Evolutionary conservation across 164 flowering plant genomes (phyloP).

Genomic region (Kingdonia uniflora): DNA sequence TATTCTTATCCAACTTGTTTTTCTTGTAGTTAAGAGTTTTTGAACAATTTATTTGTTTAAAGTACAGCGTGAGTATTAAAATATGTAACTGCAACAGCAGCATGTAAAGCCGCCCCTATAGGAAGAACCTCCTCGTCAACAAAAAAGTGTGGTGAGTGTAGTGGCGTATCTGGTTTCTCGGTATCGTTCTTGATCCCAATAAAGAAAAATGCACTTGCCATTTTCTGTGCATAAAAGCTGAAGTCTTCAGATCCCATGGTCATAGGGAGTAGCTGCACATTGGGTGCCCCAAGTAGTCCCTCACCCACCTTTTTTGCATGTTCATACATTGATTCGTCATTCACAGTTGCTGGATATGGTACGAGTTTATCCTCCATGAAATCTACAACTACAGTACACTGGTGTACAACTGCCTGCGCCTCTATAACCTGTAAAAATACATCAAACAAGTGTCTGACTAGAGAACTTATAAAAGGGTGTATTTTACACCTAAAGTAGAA

Average conservation of each 20-base stretch:
- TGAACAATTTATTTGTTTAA: not conserved
- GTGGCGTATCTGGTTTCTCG: constrained; percentile 9
- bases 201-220: constrained; percentile 33
- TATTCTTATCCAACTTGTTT: too few relatives aligned
- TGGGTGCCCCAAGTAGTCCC: constrained; percentile 35
- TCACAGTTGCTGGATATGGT: constrained; percentile 48
- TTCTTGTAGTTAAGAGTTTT: too few relatives aligned
- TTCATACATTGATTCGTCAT: constrained; percentile 44
- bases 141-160: constrained; percentile 50
- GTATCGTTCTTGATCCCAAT: constrained; percentile 47
- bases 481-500: not conserved
- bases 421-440: constrained; percentile 43
- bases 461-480: not conserved
- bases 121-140: constrained; percentile 65
- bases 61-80: constrained; percentile 20
- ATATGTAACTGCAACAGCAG: constrained; percentile 58
- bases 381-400: constrained; percentile 41
- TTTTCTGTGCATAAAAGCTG: constrained; percentile 48
- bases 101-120: constrained; percentile 70
- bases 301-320: constrained; percentile 48
- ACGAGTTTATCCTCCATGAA: constrained; percentile 41
- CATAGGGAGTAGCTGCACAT: constrained; percentile 25
- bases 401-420: constrained; percentile 47
- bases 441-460: too few relatives aligned
- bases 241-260: constrained; percentile 69